Conservation (phyloP, 225 moss, liverwort and hornwort species). For the Pleurozium schreberi region DNA sequence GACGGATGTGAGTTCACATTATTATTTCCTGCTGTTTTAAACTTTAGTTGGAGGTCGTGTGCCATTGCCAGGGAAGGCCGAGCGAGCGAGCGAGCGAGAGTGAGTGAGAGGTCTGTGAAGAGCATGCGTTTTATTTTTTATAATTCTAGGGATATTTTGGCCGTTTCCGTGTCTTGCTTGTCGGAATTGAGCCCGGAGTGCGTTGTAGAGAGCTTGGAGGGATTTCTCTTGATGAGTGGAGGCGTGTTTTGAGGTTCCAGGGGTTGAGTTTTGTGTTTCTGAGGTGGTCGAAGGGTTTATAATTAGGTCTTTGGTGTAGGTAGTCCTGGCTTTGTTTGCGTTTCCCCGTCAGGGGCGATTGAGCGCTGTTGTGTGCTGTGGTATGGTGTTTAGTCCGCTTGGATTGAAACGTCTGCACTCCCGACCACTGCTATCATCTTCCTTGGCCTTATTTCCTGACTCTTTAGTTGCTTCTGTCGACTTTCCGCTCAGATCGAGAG, state of each 20-base stretch:
- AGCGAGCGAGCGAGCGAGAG: not conserved
- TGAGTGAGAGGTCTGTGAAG: not conserved
- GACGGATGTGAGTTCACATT: not conserved
- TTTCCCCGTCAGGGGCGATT: not conserved
- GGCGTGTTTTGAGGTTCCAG: not conserved
- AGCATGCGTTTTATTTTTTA: not conserved
- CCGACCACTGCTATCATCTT: not conserved
- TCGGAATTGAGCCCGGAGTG: not conserved
- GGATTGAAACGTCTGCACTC: not conserved
- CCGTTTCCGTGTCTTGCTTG: not conserved
- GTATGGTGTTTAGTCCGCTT: not conserved
- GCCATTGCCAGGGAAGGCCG: not conserved
- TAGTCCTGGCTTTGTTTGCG: constrained; percentile 15
- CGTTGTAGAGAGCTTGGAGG: not conserved
- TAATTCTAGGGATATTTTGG: not conserved
- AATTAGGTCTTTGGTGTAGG: not conserved
- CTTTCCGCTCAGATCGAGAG: constrained; percentile 14
- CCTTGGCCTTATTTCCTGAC: not conserved
- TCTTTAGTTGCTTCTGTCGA: not conserved
- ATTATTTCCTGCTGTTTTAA: not conserved
- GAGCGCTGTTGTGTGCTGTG: not conserved
- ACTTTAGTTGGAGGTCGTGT: not conserved
- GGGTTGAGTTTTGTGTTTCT: not conserved
- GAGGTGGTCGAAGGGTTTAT: not conserved
- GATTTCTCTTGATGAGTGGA: not conserved